These are phyloP conservation scores for Hericium coralloides DNA, from an alignment of 768 basidiomycete genomes.

Conservation along the genomic window DNA sequence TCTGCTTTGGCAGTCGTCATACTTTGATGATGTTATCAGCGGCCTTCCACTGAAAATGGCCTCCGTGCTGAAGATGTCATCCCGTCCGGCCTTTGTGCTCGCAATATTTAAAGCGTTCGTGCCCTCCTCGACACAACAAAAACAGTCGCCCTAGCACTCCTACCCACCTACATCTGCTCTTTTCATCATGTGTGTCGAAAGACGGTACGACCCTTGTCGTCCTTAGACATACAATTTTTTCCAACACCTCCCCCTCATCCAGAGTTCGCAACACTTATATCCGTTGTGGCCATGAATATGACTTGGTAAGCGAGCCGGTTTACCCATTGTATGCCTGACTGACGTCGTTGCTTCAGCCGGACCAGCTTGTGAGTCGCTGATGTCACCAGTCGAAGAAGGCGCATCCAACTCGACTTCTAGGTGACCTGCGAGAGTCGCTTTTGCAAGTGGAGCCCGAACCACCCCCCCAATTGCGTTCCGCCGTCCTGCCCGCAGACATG, in stretches of 20 bases:
- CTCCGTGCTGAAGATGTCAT: neutral
- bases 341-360: constrained; percentile 3
- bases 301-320: constrained; percentile 4
- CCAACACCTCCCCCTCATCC: constrained; percentile 11
- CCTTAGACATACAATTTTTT: neutral
- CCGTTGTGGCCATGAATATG: constrained; percentile 9
- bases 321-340: neutral
- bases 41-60: neutral
- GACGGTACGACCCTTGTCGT: neutral
- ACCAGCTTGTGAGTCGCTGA: constrained; percentile 7
- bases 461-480: constrained; percentile 5
- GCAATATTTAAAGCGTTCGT: constrained; percentile 1
- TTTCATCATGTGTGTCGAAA: no score
- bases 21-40: constrained; percentile 1
- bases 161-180: constrained; percentile 9
- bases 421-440: constrained; percentile 9
- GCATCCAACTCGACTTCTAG: neutral
- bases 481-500: constrained; percentile 17
- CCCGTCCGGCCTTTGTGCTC: constrained; percentile 10
- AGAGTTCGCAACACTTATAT: constrained; percentile 55
- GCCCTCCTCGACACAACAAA: neutral
- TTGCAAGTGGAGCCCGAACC: constrained; percentile 8
- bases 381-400: neutral
- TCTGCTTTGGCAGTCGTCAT: neutral
- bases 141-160: constrained; percentile 15